Conservation (phyloP, 164 flowering plant genomes). For the Brasenia schreberi region DNA sequence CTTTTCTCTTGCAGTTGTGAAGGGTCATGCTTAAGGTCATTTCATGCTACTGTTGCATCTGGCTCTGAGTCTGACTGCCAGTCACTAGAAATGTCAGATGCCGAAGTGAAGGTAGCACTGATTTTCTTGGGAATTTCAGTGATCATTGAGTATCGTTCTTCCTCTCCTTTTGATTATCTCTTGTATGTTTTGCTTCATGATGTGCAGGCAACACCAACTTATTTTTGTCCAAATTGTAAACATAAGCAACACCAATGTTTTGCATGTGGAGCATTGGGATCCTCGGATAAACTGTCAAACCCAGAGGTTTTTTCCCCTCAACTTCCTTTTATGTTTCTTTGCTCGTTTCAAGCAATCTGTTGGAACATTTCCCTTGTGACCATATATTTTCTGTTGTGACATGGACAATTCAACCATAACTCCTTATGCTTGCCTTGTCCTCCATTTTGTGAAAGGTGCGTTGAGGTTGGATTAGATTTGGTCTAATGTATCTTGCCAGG, state of each 20-base stretch:
- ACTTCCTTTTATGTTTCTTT: too few species aligned
- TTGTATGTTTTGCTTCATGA: not conserved
- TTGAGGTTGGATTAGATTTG: too few species aligned
- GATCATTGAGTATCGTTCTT: too few species aligned
- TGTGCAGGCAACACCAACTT: constrained; percentile 43
- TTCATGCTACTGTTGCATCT: constrained; percentile 54
- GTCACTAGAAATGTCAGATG: constrained; percentile 40
- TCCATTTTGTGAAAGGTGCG: too few species aligned
- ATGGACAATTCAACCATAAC: too few species aligned
- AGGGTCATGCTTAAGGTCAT: constrained; percentile 74
- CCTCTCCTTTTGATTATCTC: not conserved
- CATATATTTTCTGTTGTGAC: too few species aligned
- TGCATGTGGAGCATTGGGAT: constrained; percentile 68
- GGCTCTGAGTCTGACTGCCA: constrained; percentile 41
- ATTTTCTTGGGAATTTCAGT: constrained; percentile 1
- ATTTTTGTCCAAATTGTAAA: constrained; percentile 59
- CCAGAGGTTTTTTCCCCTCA: constrained; percentile 40
- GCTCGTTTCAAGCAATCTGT: too few species aligned
- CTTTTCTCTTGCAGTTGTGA: constrained; percentile 51
- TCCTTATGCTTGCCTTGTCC: too few species aligned
- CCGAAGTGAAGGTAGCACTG: constrained; percentile 34
- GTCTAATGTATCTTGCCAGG: too few species aligned
- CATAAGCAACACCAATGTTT: constrained; percentile 68
- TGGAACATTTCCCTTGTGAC: too few species aligned
- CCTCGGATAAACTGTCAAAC: constrained; percentile 47